These are phyloP conservation scores for Carnegiea gigantea DNA, from an alignment of 179 eudicot genomes.

Conservation along the genomic window DNA sequence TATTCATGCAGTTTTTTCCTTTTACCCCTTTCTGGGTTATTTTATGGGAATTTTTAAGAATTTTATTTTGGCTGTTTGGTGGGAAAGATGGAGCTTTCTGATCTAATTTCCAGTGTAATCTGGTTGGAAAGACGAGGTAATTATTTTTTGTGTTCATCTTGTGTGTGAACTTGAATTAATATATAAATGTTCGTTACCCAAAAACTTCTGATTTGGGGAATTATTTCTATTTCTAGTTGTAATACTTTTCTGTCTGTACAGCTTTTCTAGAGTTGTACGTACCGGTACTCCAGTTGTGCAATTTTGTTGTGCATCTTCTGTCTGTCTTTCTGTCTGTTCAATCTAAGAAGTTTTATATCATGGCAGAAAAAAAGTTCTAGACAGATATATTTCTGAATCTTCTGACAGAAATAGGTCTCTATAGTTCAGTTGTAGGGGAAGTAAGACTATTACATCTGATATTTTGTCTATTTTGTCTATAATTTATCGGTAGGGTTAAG, in stretches of 20 bases:
- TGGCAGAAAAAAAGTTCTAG: background rate
- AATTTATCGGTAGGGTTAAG: background rate
- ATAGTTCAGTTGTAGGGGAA: background rate
- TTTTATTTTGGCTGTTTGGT: slow-evolving; percentile 8
- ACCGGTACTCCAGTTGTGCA: slow-evolving; percentile 23
- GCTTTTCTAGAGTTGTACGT: slow-evolving; percentile 30
- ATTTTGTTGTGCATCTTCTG: slow-evolving; percentile 11
- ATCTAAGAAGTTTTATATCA: background rate
- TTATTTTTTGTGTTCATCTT: slow-evolving; percentile 12
- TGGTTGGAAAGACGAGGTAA: slow-evolving; percentile 14
- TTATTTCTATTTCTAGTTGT: slow-evolving; percentile 29
- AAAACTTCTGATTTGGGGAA: slow-evolving; percentile 24
- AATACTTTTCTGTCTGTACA: slow-evolving; percentile 29
- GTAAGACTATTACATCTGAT: background rate
- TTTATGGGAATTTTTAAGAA: background rate
- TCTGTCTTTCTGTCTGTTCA: background rate
- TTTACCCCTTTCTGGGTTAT: slow-evolving; percentile 18
- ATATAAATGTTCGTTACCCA: slow-evolving; percentile 14
- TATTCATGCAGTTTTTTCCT: too few species aligned
- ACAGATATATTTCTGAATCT: background rate
- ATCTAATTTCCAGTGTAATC: slow-evolving; percentile 20
- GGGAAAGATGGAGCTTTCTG: slow-evolving; percentile 9
- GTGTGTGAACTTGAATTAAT: slow-evolving; percentile 22
- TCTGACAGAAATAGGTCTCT: background rate
- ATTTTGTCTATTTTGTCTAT: background rate